Percentiles rank a stretch among this genome's conserved stretches.
Evolutionary conservation across 2,329 filamentous ascomycete species (phyloP).

Genomic region (Fusarium hostae): DNA sequence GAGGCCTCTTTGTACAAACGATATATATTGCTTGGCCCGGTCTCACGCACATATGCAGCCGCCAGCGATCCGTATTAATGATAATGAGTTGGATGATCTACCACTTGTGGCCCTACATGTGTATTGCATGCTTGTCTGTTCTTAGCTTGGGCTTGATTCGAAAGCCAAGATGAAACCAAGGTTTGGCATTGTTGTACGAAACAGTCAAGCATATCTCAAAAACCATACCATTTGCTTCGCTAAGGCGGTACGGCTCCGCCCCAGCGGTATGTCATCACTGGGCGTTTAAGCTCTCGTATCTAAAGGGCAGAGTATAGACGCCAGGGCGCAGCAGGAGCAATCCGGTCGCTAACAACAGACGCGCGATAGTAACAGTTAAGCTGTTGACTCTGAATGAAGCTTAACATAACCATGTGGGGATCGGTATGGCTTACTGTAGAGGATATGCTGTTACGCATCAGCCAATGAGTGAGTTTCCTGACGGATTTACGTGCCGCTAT

Average conservation of each 20-base stretch:
- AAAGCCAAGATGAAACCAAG: constrained; percentile 8
- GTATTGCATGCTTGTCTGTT: not conserved
- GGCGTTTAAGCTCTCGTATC: constrained; percentile 7
- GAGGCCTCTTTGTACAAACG: constrained; percentile 41
- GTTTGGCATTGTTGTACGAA: constrained; percentile 1
- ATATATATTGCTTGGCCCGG: constrained; percentile 27
- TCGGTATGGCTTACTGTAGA: not conserved
- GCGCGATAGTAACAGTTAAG: not conserved
- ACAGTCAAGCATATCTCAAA: not conserved
- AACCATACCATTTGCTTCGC: constrained; percentile 1
- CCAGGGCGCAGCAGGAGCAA: not conserved
- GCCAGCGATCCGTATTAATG: constrained; percentile 38
- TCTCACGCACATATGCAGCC: constrained; percentile 27
- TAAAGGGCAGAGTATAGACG: constrained; percentile 6
- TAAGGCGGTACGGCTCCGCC: constrained; percentile 15
- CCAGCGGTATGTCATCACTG: constrained; percentile 4
- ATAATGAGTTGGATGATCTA: constrained; percentile 44
- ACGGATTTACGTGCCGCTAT: not conserved
- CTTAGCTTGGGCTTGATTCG: not conserved
- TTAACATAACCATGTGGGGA: not conserved
- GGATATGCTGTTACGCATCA: not conserved
- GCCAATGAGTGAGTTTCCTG: not conserved
- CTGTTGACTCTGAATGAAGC: not conserved
- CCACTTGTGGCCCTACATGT: not conserved
- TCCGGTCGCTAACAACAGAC: not conserved